Evolutionary conservation across 164 flowering plant species (phyloP).

Genomic region (Pachysandra terminalis): DNA sequence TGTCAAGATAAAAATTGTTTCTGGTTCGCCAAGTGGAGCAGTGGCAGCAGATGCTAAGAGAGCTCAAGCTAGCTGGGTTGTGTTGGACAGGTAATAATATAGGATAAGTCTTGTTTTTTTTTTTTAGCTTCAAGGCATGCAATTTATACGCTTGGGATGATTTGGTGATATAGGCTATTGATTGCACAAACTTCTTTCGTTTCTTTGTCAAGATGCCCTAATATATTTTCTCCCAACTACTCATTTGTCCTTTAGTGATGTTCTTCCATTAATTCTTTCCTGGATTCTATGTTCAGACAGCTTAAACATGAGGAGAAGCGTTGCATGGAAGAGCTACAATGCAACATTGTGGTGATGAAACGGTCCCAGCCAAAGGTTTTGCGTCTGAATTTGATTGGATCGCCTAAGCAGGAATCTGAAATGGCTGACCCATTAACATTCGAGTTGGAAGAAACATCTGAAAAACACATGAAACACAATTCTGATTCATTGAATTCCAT

Average conservation of each 20-base stretch:
- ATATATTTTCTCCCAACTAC: not conserved
- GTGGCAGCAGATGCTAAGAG: constrained; percentile 89
- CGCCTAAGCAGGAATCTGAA: constrained; percentile 38
- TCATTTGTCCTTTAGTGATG: too few species aligned
- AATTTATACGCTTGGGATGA: not conserved
- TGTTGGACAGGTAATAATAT: constrained; percentile 80
- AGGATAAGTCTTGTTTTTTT: not conserved
- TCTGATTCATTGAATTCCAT: constrained; percentile 26
- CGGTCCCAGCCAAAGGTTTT: constrained; percentile 72
- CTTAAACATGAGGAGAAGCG: constrained; percentile 63
- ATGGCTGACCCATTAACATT: constrained; percentile 15
- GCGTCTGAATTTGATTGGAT: constrained; percentile 63
- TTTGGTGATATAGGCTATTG: not conserved
- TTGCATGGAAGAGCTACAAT: constrained; percentile 83
- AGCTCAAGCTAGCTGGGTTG: constrained; percentile 85
- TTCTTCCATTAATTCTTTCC: not conserved
- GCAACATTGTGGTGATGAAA: constrained; percentile 83
- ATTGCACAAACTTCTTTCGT: not conserved
- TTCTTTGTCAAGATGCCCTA: not conserved
- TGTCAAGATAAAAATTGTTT: constrained; percentile 77
- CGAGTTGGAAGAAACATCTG: constrained; percentile 26
- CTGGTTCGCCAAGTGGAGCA: constrained; percentile 84
- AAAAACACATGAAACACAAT: constrained; percentile 17
- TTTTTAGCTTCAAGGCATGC: not conserved
- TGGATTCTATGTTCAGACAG: constrained; percentile 32